Evolutionary conservation across 352 stramenopile genomes (phyloP).

Genomic region (Aphanomyces invadans): DNA sequence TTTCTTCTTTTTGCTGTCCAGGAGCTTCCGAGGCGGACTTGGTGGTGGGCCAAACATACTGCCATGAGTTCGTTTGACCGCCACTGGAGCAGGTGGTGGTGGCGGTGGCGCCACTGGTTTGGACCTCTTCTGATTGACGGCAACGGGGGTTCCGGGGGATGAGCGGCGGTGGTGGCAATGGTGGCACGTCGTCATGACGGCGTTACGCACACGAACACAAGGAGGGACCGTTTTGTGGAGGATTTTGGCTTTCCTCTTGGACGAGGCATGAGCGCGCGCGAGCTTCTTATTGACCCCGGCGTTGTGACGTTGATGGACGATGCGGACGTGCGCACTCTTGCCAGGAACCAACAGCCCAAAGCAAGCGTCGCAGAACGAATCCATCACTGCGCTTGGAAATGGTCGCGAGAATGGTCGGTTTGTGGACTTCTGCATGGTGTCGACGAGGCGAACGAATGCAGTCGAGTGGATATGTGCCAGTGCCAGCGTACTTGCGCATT

Average conservation of each 20-base stretch:
- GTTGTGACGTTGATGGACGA: slow-evolving; percentile 37
- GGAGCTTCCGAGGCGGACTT: slow-evolving; percentile 58
- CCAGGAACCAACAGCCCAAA: slow-evolving; percentile 51
- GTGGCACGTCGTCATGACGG: slow-evolving; percentile 44
- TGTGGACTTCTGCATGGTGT: not conserved
- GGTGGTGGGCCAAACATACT: slow-evolving; percentile 45
- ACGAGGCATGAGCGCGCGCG: slow-evolving; percentile 14
- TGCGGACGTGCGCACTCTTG: slow-evolving; percentile 42
- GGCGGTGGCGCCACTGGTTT: not conserved
- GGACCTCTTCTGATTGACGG: slow-evolving; percentile 38
- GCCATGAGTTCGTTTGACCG: slow-evolving; percentile 8
- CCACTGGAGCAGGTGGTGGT: not conserved
- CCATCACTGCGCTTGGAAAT: slow-evolving; percentile 41
- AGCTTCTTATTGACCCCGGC: slow-evolving; percentile 48
- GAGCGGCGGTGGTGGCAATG: slow-evolving; percentile 48
- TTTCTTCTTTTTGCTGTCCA: slow-evolving; percentile 70
- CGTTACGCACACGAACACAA: slow-evolving; percentile 30
- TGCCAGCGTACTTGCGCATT: not conserved
- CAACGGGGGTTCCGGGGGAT: slow-evolving; percentile 36
- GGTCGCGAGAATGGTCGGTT: not conserved
- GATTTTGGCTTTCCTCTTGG: slow-evolving; percentile 26
- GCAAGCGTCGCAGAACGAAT: slow-evolving; percentile 63
- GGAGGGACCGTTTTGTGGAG: slow-evolving; percentile 25
- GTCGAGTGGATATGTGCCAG: slow-evolving; percentile 12
- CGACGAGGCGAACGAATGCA: slow-evolving; percentile 5